These are phyloP conservation scores for Pneumocystis jirovecii DNA, from an alignment of 1,139 yeast genomes.

Conservation along the genomic window DNA sequence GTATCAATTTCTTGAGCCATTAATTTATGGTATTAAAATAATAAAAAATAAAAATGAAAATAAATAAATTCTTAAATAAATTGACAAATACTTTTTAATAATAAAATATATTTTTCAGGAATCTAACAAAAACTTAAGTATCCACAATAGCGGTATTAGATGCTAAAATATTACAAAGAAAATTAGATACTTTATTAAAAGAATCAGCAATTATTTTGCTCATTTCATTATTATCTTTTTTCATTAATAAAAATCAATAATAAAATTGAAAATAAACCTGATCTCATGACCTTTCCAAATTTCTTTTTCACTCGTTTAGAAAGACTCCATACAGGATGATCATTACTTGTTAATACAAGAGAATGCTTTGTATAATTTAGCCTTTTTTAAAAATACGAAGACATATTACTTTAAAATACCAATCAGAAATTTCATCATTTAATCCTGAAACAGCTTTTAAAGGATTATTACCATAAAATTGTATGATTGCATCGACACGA, in stretches of 20 bases:
- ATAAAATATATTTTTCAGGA: neutral
- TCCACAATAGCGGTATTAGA: neutral
- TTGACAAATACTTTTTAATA: neutral
- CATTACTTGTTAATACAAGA: neutral
- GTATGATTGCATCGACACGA: neutral
- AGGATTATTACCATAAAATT: neutral
- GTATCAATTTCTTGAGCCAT: neutral
- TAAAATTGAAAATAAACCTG: neutral
- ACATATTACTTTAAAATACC: neutral
- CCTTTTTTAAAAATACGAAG: neutral
- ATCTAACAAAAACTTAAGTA: neutral
- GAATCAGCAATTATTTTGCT: neutral
- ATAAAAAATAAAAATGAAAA: neutral
- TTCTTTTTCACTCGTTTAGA: neutral
- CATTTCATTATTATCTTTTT: neutral
- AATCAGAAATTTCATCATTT: neutral
- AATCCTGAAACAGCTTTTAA: neutral
- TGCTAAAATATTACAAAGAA: neutral
- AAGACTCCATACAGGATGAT: neutral
- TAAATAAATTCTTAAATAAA: neutral
- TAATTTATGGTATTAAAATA: neutral
- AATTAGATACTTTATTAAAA: neutral
- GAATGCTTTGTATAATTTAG: neutral
- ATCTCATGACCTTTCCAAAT: neutral
- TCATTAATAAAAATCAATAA: neutral